Evolutionary conservation across 2,329 filamentous ascomycete species (phyloP).

Genomic region (Xylaria sp.): DNA sequence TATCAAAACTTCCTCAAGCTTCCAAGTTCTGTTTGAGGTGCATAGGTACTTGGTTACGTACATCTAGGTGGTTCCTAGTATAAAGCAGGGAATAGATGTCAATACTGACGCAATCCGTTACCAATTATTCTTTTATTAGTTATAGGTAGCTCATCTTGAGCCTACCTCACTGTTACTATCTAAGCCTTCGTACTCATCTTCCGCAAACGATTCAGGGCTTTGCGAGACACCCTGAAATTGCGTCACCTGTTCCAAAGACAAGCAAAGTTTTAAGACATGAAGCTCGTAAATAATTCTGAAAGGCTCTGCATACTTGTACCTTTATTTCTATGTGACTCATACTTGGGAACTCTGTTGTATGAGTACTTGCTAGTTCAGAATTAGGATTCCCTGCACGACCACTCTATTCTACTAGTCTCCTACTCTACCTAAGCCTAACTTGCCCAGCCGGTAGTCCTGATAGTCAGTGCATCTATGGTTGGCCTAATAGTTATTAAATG

Average conservation of each 20-base stretch:
- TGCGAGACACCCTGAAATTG: not conserved
- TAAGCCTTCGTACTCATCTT: not conserved
- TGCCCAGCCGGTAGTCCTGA: no score
- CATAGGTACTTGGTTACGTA: no score
- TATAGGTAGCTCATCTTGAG: no score
- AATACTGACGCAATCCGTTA: not conserved
- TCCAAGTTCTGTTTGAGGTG: no score
- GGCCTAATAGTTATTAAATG: no score
- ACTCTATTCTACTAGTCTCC: no score
- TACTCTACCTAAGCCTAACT: no score
- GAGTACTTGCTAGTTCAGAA: not conserved
- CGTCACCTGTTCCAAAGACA: not conserved
- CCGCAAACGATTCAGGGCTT: conserved; percentile 11
- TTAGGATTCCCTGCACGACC: not conserved
- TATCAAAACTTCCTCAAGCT: no score
- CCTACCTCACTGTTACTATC: not conserved
- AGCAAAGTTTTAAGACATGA: not conserved
- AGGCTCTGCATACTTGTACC: not conserved
- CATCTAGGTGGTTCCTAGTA: no score
- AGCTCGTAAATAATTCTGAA: not conserved
- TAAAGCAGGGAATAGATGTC: no score
- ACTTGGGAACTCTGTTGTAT: not conserved
- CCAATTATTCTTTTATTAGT: not conserved
- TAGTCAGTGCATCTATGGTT: no score
- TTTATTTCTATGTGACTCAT: not conserved